These are phyloP conservation scores for Calonectria pteridis DNA, from an alignment of 2,329 filamentous ascomycete genomes.

Conservation along the genomic window DNA sequence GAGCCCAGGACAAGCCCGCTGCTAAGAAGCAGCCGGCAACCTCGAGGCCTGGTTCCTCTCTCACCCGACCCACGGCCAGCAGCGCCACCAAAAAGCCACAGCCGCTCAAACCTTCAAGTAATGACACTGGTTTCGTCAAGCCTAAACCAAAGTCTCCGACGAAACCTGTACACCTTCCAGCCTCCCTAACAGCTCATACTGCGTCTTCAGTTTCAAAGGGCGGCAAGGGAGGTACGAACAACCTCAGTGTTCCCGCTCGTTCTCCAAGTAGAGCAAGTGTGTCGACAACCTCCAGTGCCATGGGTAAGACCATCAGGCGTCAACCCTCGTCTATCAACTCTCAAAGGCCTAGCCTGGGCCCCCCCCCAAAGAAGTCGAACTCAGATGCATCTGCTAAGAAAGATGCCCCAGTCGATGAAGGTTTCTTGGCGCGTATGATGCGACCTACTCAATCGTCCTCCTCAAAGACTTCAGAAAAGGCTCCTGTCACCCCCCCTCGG, in stretches of 20 bases:
- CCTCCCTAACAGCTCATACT: slow-evolving; percentile 77
- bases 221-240: slow-evolving; percentile 48
- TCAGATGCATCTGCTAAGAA: slow-evolving; percentile 53
- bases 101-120: slow-evolving; percentile 55
- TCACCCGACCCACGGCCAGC: slow-evolving; percentile 48
- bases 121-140: slow-evolving; percentile 63
- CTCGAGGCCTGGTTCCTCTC: slow-evolving; percentile 36
- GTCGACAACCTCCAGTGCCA: slow-evolving; percentile 44
- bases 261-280: slow-evolving; percentile 61
- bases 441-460: slow-evolving; percentile 78
- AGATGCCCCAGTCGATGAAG: slow-evolving; percentile 71
- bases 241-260: slow-evolving; percentile 52
- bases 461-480: slow-evolving; percentile 76
- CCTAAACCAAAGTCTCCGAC: slow-evolving; percentile 77
- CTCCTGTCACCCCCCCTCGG: slow-evolving; percentile 62
- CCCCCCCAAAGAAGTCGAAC: slow-evolving; percentile 66
- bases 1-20: slow-evolving; percentile 39
- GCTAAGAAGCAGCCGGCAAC: slow-evolving; percentile 51
- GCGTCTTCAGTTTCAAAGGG: slow-evolving; percentile 75
- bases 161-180: slow-evolving; percentile 73
- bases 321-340: slow-evolving; percentile 60
- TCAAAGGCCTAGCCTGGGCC: slow-evolving; percentile 66
- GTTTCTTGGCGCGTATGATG: slow-evolving; percentile 87
- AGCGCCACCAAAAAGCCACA: slow-evolving; percentile 58
- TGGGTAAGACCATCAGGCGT: slow-evolving; percentile 54